phyloP scores from a whole-genome alignment of 2,329 filamentous ascomycete genomes.

The Paraphaeosphaeria minitans region DNA sequence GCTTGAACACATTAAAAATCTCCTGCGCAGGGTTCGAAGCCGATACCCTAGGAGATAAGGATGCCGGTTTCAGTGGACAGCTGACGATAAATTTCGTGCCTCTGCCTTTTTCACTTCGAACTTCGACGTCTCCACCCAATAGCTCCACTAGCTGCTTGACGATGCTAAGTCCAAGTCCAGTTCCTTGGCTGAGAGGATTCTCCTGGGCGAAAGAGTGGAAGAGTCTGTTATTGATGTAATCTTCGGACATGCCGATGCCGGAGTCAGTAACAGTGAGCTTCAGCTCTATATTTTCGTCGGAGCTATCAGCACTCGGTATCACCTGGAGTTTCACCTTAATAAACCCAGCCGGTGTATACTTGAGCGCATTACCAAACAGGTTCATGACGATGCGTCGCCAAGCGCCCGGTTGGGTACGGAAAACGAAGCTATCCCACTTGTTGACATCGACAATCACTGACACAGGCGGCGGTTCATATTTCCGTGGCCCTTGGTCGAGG shows the following conservation, averaged over 20 bases:
- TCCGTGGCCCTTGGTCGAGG: slow-evolving; percentile 26
- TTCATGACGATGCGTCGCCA: slow-evolving; percentile 49
- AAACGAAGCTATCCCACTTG: slow-evolving; percentile 40
- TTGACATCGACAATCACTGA: slow-evolving; percentile 45
- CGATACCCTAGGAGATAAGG: slow-evolving; percentile 35
- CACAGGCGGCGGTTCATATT: slow-evolving; percentile 27
- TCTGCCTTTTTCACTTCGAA: slow-evolving; percentile 41
- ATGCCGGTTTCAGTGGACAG: slow-evolving; percentile 40
- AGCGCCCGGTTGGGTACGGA: slow-evolving; percentile 46
- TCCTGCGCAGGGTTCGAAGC: slow-evolving; percentile 28
- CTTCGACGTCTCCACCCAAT: slow-evolving; percentile 44
- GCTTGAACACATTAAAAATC: slow-evolving; percentile 31
- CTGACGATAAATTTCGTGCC: slow-evolving; percentile 47
- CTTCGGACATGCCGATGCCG: slow-evolving; percentile 49
- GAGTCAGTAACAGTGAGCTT: slow-evolving; percentile 44
- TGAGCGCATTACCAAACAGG: slow-evolving; percentile 47
- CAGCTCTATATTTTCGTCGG: slow-evolving; percentile 36
- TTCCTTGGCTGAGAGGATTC: slow-evolving; percentile 46
- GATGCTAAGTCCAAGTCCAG: slow-evolving; percentile 47
- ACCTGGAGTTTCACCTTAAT: slow-evolving; percentile 46
- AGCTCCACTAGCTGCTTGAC: slow-evolving; percentile 47
- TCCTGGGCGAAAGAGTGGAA: slow-evolving; percentile 50
- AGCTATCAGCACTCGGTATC: slow-evolving; percentile 21
- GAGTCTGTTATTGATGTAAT: slow-evolving; percentile 44
- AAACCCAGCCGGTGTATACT: slow-evolving; percentile 46